A percentile compares a stretch with the other conserved stretches of the same genome.
Conservation (phyloP, 768 basidiomycete species). For the Guyanaporus albipodus region DNA sequence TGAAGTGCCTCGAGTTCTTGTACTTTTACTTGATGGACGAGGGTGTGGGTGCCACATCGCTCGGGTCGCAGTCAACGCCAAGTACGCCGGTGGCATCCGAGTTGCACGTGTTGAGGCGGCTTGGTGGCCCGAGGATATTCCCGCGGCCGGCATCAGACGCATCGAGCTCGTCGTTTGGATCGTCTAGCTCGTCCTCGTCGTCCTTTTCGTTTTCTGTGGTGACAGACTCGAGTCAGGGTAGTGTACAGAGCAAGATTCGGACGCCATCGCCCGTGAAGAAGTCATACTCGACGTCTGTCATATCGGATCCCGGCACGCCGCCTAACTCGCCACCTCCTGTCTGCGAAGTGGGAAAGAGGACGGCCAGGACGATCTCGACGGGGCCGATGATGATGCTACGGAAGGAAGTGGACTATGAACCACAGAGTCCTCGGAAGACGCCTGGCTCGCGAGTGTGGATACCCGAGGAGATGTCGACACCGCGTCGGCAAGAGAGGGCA, state of each 20-base stretch:
- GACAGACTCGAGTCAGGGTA: conserved; percentile 30
- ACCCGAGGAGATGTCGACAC: conserved; percentile 18
- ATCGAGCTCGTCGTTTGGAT: conserved; percentile 20
- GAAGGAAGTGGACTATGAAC: conserved; percentile 70
- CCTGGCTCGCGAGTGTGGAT: conserved; percentile 30
- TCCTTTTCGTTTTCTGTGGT: conserved; percentile 37
- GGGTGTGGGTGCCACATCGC: background rate
- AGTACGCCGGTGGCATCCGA: conserved; percentile 28
- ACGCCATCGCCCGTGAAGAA: conserved; percentile 45
- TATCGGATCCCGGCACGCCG: conserved; percentile 20
- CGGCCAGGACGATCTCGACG: conserved; percentile 23
- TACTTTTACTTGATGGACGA: conserved; percentile 92
- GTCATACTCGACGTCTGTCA: conserved; percentile 19
- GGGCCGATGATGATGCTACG: conserved; percentile 61
- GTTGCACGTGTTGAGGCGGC: conserved; percentile 18
- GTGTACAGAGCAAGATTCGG: conserved; percentile 20
- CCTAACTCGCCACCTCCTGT: conserved; percentile 25
- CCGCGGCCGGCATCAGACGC: conserved; percentile 16
- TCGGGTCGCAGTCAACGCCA: conserved; percentile 32
- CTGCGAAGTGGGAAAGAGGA: conserved; percentile 23
- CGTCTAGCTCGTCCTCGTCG: conserved; percentile 25
- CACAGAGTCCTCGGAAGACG: conserved; percentile 64
- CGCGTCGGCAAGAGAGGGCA: conserved; percentile 15
- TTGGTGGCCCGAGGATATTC: conserved; percentile 25
- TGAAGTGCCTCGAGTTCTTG: conserved; percentile 94